Conservation (phyloP, 2,329 filamentous ascomycete species). For the Exophiala xenobiotica region DNA sequence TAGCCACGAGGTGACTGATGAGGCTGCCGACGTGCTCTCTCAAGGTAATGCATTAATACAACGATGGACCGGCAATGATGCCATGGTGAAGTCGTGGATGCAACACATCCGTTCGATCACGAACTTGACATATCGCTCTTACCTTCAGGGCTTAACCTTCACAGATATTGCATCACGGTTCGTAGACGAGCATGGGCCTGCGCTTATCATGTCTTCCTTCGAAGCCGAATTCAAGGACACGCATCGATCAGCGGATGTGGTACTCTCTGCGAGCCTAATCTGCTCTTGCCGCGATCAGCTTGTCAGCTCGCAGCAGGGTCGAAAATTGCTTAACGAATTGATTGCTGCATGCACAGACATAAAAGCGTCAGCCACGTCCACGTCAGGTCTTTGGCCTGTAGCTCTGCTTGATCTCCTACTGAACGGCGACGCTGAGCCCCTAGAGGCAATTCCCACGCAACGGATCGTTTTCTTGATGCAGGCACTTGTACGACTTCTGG, state of each 20-base stretch:
- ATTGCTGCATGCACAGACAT: slow-evolving; percentile 58
- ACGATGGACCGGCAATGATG: slow-evolving; percentile 40
- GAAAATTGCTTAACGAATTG: slow-evolving; percentile 59
- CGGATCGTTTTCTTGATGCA: slow-evolving; percentile 80
- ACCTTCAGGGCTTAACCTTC: slow-evolving; percentile 43
- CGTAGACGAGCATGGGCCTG: slow-evolving; percentile 31
- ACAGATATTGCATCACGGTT: slow-evolving; percentile 39
- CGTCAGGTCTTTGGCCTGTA: slow-evolving; percentile 36
- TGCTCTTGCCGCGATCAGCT: slow-evolving; percentile 51
- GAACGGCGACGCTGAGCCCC: slow-evolving; percentile 48
- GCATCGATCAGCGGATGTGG: slow-evolving; percentile 41
- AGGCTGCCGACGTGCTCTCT: slow-evolving; percentile 54
- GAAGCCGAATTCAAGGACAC: slow-evolving; percentile 36
- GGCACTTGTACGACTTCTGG: slow-evolving; percentile 66
- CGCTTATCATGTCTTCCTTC: slow-evolving; percentile 34
- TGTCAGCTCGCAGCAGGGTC: slow-evolving; percentile 47
- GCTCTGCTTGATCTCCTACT: slow-evolving; percentile 57
- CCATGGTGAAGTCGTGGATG: slow-evolving; percentile 17
- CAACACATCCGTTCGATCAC: slow-evolving; percentile 27
- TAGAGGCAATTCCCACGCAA: slow-evolving; percentile 54
- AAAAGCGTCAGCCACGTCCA: slow-evolving; percentile 3
- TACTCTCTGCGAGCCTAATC: slow-evolving; percentile 51
- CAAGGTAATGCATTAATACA: slow-evolving; percentile 51
- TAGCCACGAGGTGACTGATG: slow-evolving; percentile 50
- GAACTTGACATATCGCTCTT: slow-evolving; percentile 28